Conservation (phyloP, 768 basidiomycete genomes). For the Phaffia tasmanica region DNA sequence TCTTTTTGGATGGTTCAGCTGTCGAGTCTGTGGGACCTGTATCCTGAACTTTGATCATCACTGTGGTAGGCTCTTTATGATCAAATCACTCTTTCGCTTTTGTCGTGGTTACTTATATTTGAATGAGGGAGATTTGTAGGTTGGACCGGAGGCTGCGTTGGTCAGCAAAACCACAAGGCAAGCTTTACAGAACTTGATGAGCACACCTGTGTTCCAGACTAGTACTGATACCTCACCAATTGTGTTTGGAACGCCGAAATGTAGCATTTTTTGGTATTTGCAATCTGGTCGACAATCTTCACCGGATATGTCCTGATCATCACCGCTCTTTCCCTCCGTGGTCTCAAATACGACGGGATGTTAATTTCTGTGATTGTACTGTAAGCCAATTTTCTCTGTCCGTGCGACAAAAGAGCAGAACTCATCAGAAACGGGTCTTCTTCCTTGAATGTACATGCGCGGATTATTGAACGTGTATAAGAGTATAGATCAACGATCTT, state of each 20-base stretch:
- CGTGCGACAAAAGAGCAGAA: not conserved
- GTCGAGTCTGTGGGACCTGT: not conserved
- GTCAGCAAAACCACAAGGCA: slow-evolving; percentile 17
- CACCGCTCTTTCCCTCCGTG: not conserved
- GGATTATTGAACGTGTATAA: too few species aligned
- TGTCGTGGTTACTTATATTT: not conserved
- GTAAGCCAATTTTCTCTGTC: not conserved
- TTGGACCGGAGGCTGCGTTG: slow-evolving; percentile 13
- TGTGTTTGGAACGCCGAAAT: not conserved
- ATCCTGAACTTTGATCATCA: slow-evolving; percentile 4
- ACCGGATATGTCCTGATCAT: slow-evolving; percentile 18
- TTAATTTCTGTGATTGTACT: not conserved
- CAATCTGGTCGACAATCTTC: slow-evolving; percentile 11
- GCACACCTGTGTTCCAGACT: not conserved
- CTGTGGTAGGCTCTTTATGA: slow-evolving; percentile 13
- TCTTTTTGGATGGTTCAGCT: not conserved
- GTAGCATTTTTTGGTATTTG: slow-evolving; percentile 17
- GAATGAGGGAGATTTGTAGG: not conserved
- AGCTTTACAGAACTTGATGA: not conserved
- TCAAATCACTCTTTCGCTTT: not conserved
- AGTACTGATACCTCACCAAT: not conserved
- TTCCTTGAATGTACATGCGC: too few species aligned
- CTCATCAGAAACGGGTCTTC: not conserved
- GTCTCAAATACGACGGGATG: slow-evolving; percentile 4
- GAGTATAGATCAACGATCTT: slow-evolving; percentile 6